Conservation (phyloP, 2,329 filamentous ascomycete species). For the Ceratocystis lukuohia region DNA sequence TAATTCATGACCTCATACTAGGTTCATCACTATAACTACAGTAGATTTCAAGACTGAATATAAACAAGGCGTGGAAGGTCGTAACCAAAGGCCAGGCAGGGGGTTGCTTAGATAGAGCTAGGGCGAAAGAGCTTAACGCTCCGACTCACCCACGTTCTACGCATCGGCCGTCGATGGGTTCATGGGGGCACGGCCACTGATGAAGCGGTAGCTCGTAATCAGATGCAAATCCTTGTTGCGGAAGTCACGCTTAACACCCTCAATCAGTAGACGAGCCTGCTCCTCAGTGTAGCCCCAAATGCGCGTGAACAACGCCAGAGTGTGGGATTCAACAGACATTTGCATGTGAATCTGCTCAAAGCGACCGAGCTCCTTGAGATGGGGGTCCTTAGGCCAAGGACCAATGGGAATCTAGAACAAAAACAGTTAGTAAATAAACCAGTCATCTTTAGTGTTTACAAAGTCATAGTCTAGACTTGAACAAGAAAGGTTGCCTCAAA, state of each 20-base stretch:
- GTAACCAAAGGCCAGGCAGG: not conserved
- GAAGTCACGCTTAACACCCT: conserved; percentile 30
- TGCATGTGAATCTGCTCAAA: conserved; percentile 31
- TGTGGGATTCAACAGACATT: conserved; percentile 32
- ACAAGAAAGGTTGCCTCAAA: too few species aligned
- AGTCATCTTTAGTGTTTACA: too few species aligned
- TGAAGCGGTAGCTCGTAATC: conserved; percentile 28
- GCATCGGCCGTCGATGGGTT: not conserved
- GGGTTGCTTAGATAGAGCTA: not conserved
- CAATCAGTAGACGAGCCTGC: conserved; percentile 31
- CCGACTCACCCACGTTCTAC: not conserved
- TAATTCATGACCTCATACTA: not conserved
- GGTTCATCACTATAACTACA: not conserved
- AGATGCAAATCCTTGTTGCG: conserved; percentile 26
- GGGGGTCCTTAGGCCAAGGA: conserved; percentile 28
- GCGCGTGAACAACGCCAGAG: conserved; percentile 30
- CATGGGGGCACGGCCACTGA: conserved; percentile 23
- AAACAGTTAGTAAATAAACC: not conserved
- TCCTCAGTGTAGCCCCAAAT: conserved; percentile 30
- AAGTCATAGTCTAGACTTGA: not conserved
- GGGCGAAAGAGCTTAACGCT: not conserved
- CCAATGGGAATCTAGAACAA: conserved; percentile 29
- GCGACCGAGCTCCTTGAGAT: conserved; percentile 28
- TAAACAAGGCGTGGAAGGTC: too few species aligned
- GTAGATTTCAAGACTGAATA: not conserved